Conservation (phyloP, 2,329 filamentous ascomycete genomes). For the Fulvia fulva region DNA sequence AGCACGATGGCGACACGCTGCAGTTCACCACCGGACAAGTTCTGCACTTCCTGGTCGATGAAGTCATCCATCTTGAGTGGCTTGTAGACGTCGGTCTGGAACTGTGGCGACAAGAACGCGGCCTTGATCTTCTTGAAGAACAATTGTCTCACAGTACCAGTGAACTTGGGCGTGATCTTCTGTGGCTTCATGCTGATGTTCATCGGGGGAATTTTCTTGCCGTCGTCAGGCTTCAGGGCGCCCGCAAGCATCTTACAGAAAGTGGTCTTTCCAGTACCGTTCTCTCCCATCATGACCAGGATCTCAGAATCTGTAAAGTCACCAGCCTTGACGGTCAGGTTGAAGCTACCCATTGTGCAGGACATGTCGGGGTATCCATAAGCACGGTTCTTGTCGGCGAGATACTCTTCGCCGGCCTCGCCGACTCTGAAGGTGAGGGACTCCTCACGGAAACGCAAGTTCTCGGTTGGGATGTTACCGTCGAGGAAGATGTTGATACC, state of each 20-base stretch:
- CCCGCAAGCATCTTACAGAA: constrained; percentile 97
- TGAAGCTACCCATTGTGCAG: constrained; percentile 88
- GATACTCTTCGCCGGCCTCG: constrained; percentile 83
- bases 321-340: constrained; percentile 74
- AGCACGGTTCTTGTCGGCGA: constrained; percentile 75
- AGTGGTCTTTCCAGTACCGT: constrained; percentile 98
- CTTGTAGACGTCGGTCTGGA: constrained; percentile 99
- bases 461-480: constrained; percentile 96
- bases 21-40: constrained; percentile 97
- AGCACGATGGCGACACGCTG: constrained; percentile 98
- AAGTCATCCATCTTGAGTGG: constrained; percentile 99
- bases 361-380: constrained; percentile 88
- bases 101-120: constrained; percentile 92
- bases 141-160: constrained; percentile 91
- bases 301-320: constrained; percentile 97
- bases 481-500: constrained; percentile 99
- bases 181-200: constrained; percentile 99
- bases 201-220: constrained; percentile 78
- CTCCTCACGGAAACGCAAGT: constrained; percentile 96
- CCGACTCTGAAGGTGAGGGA: constrained; percentile 92
- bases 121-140: constrained; percentile 99
- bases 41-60: constrained; percentile 99
- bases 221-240: constrained; percentile 83
- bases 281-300: constrained; percentile 99
- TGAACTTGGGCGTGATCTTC: constrained; percentile 97